A percentile compares a stretch with the other conserved stretches of the same genome.
Conservation (phyloP, 2,329 filamentous ascomycete genomes). For the Colletotrichum viniferum region DNA sequence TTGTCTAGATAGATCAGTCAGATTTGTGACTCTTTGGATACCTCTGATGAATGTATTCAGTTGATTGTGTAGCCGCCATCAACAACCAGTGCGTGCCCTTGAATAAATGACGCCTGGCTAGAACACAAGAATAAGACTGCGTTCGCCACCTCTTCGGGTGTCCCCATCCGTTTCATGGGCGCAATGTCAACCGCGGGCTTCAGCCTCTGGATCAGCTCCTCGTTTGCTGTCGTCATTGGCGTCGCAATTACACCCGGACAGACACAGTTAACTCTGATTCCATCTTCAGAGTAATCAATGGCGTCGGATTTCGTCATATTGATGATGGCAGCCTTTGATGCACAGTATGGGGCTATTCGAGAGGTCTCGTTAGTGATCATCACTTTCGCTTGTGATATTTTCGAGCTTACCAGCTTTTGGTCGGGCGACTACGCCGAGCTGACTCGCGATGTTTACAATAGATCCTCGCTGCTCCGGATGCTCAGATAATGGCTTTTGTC, state of each 20-base stretch:
- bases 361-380: not conserved
- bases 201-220: constrained; percentile 42
- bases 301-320: constrained; percentile 61
- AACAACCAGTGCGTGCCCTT: constrained; percentile 56
- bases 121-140: constrained; percentile 54
- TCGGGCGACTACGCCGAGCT: constrained; percentile 53
- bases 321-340: constrained; percentile 62
- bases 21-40: not conserved
- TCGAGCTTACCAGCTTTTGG: constrained; percentile 44
- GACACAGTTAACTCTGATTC: constrained; percentile 58
- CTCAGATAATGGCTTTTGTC: constrained; percentile 43
- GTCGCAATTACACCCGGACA: constrained; percentile 68
- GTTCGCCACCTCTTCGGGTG: constrained; percentile 52
- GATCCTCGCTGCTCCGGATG: constrained; percentile 49
- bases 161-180: constrained; percentile 56
- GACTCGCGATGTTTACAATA: constrained; percentile 57
- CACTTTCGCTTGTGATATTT: not conserved
- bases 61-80: constrained; percentile 59
- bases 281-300: constrained; percentile 55
- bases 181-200: constrained; percentile 47
- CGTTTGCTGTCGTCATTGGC: constrained; percentile 46
- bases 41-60: constrained; percentile 14
- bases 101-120: constrained; percentile 52
- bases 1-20: not conserved
- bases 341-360: constrained; percentile 56